Evolutionary conservation across 2,329 filamentous ascomycete species (phyloP), one percentile per base, ranked within the genome.

Genomic region (Sporothrix sp.): DNA sequence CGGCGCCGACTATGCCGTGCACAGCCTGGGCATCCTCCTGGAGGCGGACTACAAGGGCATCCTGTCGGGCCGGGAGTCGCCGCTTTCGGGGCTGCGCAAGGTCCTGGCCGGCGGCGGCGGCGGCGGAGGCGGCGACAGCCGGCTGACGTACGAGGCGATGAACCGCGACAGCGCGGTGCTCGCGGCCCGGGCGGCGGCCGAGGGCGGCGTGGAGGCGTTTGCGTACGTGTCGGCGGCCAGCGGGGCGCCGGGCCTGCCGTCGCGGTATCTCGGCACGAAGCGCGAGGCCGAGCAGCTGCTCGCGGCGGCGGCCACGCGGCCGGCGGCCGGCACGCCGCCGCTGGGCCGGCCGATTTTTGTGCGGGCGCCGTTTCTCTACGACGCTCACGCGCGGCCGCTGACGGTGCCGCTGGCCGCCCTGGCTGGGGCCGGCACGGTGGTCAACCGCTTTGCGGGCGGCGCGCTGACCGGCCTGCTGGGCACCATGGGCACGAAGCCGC

Each of bases 11-110:
- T 90, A 82, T 51, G 90, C 97, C 23, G 84, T 98, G 42, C 93
- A 98, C 73, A 88, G 78, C 62, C 90, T 97, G 84, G 93, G 93
- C 9, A 96, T 98, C 60, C 76, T 98, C 16, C 79, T 98, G 9
- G 93, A 98, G 71, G 89, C 90, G 45, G 93, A 98, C 72, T 98
- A 98, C 79, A 98, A 98, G 69, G 86, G 85, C 58, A 84, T 95
- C 14, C 65, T 98, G 23, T 84, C 81, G 18, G 93, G 93, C 46
- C 81, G 79, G 54, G 90, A 95, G 61, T 88, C 86, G 0, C 81
- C 88, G n/a, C 68, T 95, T 48, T 68, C 80, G 7, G 91, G 88
- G 1, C 71, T 98, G 13, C 78, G 79, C 55, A 82, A 84, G 60
- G 87, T 88, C 23, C 95, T 97, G 65, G 72, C 40, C 81, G 82